Conservation (phyloP, 805 yeast species). For the Candida sphagnicola region DNA sequence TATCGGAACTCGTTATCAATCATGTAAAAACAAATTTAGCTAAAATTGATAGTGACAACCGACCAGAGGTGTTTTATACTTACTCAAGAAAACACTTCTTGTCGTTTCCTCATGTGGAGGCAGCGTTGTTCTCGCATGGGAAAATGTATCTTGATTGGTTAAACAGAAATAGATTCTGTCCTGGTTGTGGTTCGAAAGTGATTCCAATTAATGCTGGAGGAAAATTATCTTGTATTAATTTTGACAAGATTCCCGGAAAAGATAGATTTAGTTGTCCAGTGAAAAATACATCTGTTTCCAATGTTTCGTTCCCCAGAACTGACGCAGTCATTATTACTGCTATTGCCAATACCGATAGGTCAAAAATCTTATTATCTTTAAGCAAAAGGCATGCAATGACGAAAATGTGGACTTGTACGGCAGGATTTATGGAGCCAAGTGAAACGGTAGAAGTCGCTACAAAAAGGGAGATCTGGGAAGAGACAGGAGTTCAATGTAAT, state of each 20-base stretch:
- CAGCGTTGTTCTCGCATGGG: slow-evolving; percentile 74
- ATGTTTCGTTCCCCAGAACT: slow-evolving; percentile 86
- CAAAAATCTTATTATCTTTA: slow-evolving; percentile 67
- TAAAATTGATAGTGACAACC: slow-evolving; percentile 6
- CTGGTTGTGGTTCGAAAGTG: slow-evolving; percentile 74
- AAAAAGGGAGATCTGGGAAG: slow-evolving; percentile 90
- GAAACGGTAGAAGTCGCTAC: slow-evolving; percentile 90
- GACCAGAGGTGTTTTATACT: slow-evolving; percentile 23
- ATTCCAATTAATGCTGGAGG: slow-evolving; percentile 69
- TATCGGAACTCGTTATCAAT: slow-evolving; percentile 24
- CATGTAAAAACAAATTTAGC: slow-evolving; percentile 7
- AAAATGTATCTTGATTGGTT: slow-evolving; percentile 87
- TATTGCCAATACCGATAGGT: slow-evolving; percentile 56
- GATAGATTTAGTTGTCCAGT: slow-evolving; percentile 33
- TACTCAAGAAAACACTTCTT: slow-evolving; percentile 33
- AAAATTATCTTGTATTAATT: slow-evolving; percentile 46
- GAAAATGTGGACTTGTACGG: slow-evolving; percentile 75
- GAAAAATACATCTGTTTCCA: slow-evolving; percentile 48
- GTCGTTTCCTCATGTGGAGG: slow-evolving; percentile 40
- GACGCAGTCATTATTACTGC: slow-evolving; percentile 88
- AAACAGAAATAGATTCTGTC: slow-evolving; percentile 67
- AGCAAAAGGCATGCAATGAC: slow-evolving; percentile 54
- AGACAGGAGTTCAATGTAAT: slow-evolving; percentile 72
- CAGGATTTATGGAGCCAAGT: slow-evolving; percentile 95
- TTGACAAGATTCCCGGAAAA: slow-evolving; percentile 8